These are phyloP conservation scores for Suhomyces yuchorum DNA, from an alignment of 1,139 yeast species.

Conservation along the genomic window DNA sequence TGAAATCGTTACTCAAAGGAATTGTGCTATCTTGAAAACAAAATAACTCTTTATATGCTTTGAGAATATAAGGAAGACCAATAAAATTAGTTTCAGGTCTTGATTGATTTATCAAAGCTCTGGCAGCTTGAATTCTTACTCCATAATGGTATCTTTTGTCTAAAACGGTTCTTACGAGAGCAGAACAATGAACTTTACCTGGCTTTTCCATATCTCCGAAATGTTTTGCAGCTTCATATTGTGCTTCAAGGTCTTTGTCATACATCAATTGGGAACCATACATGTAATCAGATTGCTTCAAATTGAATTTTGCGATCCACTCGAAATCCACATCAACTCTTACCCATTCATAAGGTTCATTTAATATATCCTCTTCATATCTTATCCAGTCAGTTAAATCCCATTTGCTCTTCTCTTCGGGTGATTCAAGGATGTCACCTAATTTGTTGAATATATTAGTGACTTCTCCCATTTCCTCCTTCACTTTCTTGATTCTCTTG, in stretches of 20 bases:
- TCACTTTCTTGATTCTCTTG: constrained; percentile 64
- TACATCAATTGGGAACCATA: constrained; percentile 90
- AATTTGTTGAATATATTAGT: constrained; percentile 55
- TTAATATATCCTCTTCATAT: constrained; percentile 68
- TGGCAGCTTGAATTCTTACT: constrained; percentile 83
- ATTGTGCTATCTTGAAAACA: constrained; percentile 69
- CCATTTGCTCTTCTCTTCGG: constrained; percentile 71
- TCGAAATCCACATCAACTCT: constrained; percentile 96
- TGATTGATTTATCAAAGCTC: constrained; percentile 70
- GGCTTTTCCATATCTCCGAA: constrained; percentile 67
- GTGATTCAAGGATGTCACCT: constrained; percentile 73
- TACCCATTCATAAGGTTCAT: constrained; percentile 97
- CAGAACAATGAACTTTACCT: constrained; percentile 67
- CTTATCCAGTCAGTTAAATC: constrained; percentile 70
- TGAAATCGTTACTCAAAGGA: constrained; percentile 81
- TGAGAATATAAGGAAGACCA: constrained; percentile 73
- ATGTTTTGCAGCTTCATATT: constrained; percentile 75
- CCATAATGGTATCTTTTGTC: constrained; percentile 89
- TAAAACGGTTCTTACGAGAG: constrained; percentile 76
- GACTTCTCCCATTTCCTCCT: constrained; percentile 43
- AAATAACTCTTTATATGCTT: constrained; percentile 66
- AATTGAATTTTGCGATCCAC: constrained; percentile 84
- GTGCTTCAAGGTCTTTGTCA: constrained; percentile 97
- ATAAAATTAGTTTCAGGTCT: constrained; percentile 61
- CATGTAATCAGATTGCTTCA: constrained; percentile 95